Conservation (phyloP, 345 rosid species). For the Brassica incana region DNA sequence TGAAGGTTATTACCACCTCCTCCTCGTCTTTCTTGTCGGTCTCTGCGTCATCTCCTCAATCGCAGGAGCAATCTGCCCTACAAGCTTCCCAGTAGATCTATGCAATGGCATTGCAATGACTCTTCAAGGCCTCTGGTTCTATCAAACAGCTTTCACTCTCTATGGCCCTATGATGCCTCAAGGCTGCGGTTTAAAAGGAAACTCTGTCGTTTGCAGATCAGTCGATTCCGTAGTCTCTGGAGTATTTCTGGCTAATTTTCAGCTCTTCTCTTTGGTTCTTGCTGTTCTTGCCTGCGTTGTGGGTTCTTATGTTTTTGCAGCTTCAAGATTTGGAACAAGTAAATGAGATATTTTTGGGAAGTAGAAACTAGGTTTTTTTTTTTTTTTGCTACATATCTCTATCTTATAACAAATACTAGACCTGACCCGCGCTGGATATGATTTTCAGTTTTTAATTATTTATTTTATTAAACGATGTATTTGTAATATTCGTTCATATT, state of each 20-base stretch:
- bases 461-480: no score
- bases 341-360: conserved; percentile 20
- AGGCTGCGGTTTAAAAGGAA: conserved; percentile 61
- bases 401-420: background rate
- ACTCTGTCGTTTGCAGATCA: conserved; percentile 54
- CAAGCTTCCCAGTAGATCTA: conserved; percentile 80
- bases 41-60: conserved; percentile 63
- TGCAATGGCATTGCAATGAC: conserved; percentile 73
- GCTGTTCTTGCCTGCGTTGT: conserved; percentile 64
- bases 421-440: no score
- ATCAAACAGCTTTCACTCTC: conserved; percentile 91
- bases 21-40: conserved; percentile 73
- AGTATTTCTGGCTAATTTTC: conserved; percentile 81
- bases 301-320: conserved; percentile 56
- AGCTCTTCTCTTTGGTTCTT: conserved; percentile 67
- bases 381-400: background rate
- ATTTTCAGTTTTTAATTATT: no score
- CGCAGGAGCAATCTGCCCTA: conserved; percentile 74
- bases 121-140: conserved; percentile 98
- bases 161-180: conserved; percentile 94
- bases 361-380: background rate
- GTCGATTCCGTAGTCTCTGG: conserved; percentile 61
- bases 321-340: conserved; percentile 51
- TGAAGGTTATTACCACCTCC: conserved; percentile 92
- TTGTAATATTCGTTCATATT: no score